A percentile compares a stretch with the other conserved stretches of the same genome.
phyloP scores from a whole-genome alignment of 768 basidiomycete genomes.

The Sistotremastrum suecicum region DNA sequence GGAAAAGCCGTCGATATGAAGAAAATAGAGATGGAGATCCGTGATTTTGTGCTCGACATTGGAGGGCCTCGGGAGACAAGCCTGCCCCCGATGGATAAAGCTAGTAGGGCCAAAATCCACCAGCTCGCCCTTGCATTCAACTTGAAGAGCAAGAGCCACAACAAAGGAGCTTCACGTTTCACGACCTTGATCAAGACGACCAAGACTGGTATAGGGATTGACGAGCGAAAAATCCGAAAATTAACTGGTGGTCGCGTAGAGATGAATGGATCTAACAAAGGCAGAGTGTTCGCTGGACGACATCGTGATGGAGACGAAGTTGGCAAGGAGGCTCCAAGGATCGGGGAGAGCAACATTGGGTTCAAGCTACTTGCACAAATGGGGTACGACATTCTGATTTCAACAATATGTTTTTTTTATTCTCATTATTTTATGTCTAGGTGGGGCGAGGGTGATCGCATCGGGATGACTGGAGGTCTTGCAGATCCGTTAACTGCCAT shows the following conservation, averaged over 20 bases:
- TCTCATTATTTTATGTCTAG: constrained; percentile 3
- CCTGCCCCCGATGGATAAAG: constrained; percentile 69
- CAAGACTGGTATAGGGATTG: constrained; percentile 34
- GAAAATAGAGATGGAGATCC: constrained; percentile 57
- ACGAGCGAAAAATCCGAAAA: constrained; percentile 45
- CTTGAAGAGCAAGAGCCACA: constrained; percentile 66
- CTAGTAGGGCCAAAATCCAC: constrained; percentile 59
- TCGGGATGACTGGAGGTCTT: constrained; percentile 53
- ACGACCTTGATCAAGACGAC: constrained; percentile 64
- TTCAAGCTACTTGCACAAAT: constrained; percentile 78
- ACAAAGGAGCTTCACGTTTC: constrained; percentile 53
- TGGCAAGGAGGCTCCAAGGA: constrained; percentile 76
- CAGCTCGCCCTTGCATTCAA: constrained; percentile 68
- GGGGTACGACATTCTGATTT: constrained; percentile 34
- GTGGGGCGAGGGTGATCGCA: constrained; percentile 70
- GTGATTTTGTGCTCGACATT: constrained; percentile 47
- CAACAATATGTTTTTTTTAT: background rate
- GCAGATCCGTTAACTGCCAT: constrained; percentile 68
- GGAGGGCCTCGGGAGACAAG: constrained; percentile 39
- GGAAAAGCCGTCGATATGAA: constrained; percentile 43
- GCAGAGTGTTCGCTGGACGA: constrained; percentile 21
- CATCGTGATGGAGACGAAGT: constrained; percentile 81
- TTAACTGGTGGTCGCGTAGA: constrained; percentile 20
- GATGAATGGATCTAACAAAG: constrained; percentile 11
- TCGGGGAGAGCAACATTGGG: constrained; percentile 68